Base-by-base conservation (phyloP, 768 basidiomycete genomes). In the Termitomyces eurrhizus region DNA sequence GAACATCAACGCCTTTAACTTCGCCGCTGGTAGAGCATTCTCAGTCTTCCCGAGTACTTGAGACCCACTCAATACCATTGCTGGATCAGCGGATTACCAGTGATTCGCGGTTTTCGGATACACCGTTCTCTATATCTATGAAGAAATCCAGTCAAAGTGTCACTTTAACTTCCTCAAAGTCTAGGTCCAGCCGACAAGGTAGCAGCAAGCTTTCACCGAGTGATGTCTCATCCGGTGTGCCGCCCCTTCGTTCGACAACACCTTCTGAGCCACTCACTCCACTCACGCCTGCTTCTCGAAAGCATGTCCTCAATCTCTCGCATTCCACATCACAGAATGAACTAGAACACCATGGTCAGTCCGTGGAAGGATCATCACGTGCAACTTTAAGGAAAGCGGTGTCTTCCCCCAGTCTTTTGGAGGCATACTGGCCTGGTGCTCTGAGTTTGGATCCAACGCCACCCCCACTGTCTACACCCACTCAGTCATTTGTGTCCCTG, bases 231-330 rank as follows among this genome's bases (percentile, higher is more conserved):
- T 76, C 78, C 41, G 72, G 74, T 39, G 78, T 78, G 48, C 72
- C 82, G 42, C 83, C 84, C 24, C 63, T 75, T 37, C 85, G 89
- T 16, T 85, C 83, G 14, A 87, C 87, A 62, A 90, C 87, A 0
- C 90, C 90, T 13, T 70, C 76, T 14, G 82, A 79, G 11, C 84
- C 79, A 24, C 73, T 86, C 62, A 83, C 80, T 1, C 85, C 88
- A 24, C 77, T 92, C 21, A 77, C 84, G 2, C 90, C 88, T 39
- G 84, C 90, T 6, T 89, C 90, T 11, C 78, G 84, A 52, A 80
- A 78, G 64, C 73, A 78, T 64, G 70, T 80, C 33, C 69, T 80
- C 58, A 81, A 77, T 56, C 73, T 80, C 9, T 68, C 79, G 21
- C 80, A 80, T 65, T 88, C 86, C 14, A 71, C 77, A 41, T 89